These are phyloP conservation scores for Hippophae tibetana DNA, from an alignment of 306 rosid species.

Conservation along the genomic window DNA sequence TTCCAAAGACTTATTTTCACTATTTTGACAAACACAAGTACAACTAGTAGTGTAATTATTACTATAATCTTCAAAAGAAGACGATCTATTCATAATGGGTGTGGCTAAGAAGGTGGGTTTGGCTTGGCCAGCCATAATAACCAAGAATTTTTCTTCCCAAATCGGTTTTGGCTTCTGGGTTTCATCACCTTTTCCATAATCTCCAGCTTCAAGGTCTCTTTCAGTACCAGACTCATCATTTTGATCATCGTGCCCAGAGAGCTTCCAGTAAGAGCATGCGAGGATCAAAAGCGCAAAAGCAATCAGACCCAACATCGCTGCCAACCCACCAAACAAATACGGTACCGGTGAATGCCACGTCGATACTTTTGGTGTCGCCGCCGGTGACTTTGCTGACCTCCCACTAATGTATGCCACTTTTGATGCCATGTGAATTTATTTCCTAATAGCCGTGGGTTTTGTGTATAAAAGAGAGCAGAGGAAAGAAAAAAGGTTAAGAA, in stretches of 20 bases:
- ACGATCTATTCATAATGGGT: constrained; percentile 54
- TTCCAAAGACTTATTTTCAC: constrained; percentile 17
- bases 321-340: constrained; percentile 80
- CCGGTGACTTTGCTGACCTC: constrained; percentile 25
- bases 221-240: constrained; percentile 16
- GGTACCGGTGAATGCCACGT: constrained; percentile 99
- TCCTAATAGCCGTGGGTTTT: not conserved
- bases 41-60: constrained; percentile 31
- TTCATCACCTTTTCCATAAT: constrained; percentile 17
- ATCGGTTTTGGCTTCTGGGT: constrained; percentile 32
- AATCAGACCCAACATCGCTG: constrained; percentile 91
- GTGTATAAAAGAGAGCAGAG: not conserved
- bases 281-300: constrained; percentile 91
- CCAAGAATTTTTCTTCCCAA: constrained; percentile 78
- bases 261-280: constrained; percentile 96
- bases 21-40: constrained; percentile 31
- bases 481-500: not conserved
- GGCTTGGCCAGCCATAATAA: constrained; percentile 87
- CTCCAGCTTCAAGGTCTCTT: constrained; percentile 58
- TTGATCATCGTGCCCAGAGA: constrained; percentile 62
- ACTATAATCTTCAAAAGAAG: constrained; percentile 19
- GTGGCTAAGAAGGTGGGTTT: constrained; percentile 91
- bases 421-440: constrained; percentile 29
- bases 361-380: constrained; percentile 35
- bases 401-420: constrained; percentile 40